A percentile compares a stretch with the other conserved stretches of the same genome.
Evolutionary conservation across 78 protist genomes (phyloP).

Genomic region (Creolimax fragrantissima): DNA sequence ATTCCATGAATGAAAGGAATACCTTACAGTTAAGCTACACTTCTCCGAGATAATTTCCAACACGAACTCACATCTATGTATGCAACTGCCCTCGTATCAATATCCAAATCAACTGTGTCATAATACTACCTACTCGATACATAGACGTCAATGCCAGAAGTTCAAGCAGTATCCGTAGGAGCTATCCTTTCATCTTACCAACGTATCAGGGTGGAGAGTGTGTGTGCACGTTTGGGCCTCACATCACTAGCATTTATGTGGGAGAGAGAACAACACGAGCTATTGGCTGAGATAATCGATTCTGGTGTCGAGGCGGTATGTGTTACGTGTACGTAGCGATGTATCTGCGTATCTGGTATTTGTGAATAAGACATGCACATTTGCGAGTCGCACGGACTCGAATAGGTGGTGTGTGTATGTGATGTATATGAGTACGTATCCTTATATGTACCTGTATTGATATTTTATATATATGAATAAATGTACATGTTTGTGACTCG

Average conservation of each 20-base stretch:
- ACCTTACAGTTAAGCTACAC: too few relatives aligned
- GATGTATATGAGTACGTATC: too few relatives aligned
- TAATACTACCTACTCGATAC: neutral
- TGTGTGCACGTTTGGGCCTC: conserved; percentile 66
- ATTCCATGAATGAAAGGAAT: too few relatives aligned
- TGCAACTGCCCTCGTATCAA: neutral
- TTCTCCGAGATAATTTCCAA: too few relatives aligned
- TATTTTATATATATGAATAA: too few relatives aligned
- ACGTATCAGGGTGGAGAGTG: conserved; percentile 80
- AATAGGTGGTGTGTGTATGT: neutral
- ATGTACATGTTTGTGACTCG: too few relatives aligned
- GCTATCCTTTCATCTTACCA: conserved; percentile 92
- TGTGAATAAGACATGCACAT: too few relatives aligned
- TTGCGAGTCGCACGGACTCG: neutral
- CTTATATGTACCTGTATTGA: too few relatives aligned
- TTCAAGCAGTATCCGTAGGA: conserved; percentile 81
- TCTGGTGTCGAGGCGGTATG: conserved; percentile 56
- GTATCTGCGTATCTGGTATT: conserved; percentile 25
- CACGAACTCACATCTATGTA: neutral
- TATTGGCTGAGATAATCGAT: conserved; percentile 70
- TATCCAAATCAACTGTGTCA: neutral
- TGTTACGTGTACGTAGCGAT: conserved; percentile 74
- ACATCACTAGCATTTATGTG: conserved; percentile 70
- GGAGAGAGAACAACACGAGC: conserved; percentile 64
- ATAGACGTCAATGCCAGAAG: conserved; percentile 35